A percentile compares a stretch with the other conserved stretches of the same genome.
Conservation (phyloP, 2,329 filamentous ascomycete genomes). For the Colletotrichum siamense region DNA sequence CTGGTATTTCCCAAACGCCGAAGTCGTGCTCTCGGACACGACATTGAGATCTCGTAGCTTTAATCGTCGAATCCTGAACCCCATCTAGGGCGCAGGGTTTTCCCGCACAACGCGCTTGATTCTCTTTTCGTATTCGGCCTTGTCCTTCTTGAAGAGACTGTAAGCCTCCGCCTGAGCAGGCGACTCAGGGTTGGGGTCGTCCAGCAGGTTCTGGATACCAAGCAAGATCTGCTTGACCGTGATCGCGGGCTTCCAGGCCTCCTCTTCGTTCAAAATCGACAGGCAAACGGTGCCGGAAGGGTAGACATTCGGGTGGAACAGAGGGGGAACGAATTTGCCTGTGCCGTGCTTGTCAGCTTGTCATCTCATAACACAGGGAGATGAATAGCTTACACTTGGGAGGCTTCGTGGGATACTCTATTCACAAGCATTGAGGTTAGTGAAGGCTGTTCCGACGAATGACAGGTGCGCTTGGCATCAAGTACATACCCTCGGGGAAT, state of each 20-base stretch:
- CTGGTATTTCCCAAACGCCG: constrained; percentile 21
- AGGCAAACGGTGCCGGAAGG: constrained; percentile 97
- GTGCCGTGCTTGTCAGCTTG: constrained; percentile 6
- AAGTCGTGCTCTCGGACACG: background rate
- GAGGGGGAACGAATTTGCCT: constrained; percentile 96
- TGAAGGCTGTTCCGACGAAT: background rate
- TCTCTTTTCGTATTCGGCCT: constrained; percentile 84
- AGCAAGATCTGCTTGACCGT: constrained; percentile 98
- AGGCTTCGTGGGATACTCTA: constrained; percentile 98
- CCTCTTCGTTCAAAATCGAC: constrained; percentile 97
- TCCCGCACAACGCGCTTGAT: constrained; percentile 87
- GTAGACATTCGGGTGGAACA: constrained; percentile 99
- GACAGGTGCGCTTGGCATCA: background rate
- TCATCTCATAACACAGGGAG: background rate
- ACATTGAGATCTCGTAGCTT: constrained; percentile 5
- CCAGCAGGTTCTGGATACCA: constrained; percentile 92
- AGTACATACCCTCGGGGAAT: constrained; percentile 84
- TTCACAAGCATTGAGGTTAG: constrained; percentile 26
- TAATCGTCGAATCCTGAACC: background rate
- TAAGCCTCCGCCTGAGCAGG: constrained; percentile 97
- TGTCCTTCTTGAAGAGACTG: constrained; percentile 93
- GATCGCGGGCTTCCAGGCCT: constrained; percentile 98
- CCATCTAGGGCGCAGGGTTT: constrained; percentile 74
- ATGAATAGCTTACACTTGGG: constrained; percentile 84
- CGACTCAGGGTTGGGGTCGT: constrained; percentile 96